These are phyloP conservation scores for Scleroderma citrinum DNA, from an alignment of 768 basidiomycete species.

Conservation along the genomic window DNA sequence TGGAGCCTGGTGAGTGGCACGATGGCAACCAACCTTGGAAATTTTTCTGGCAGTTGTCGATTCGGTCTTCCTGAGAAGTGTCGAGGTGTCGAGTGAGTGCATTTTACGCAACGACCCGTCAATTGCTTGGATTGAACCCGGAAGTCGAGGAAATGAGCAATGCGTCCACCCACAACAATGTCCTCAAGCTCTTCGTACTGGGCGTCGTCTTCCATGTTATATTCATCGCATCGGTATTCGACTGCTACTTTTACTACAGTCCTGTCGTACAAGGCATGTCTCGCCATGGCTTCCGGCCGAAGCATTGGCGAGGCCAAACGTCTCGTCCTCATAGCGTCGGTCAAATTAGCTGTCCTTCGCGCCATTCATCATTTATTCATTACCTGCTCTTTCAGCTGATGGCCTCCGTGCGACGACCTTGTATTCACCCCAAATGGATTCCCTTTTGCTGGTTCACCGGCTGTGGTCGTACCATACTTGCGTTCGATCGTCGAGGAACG, in stretches of 20 bases:
- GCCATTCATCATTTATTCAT: background rate
- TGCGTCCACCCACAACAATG: conserved; percentile 15
- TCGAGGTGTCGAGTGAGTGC: no score
- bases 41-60: no score
- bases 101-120: no score
- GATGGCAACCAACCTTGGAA: no score
- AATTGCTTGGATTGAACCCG: no score
- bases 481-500: conserved; percentile 57
- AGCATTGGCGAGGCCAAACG: conserved; percentile 54
- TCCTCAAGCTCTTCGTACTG: conserved; percentile 45
- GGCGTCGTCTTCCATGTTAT: conserved; percentile 71
- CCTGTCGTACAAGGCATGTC: conserved; percentile 78
- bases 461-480: conserved; percentile 65
- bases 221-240: conserved; percentile 69
- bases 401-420: conserved; percentile 80
- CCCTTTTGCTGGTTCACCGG: conserved; percentile 40
- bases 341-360: conserved; percentile 25
- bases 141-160: conserved; percentile 57
- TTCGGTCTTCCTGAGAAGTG: no score
- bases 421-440: conserved; percentile 63
- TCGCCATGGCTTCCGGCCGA: conserved; percentile 58
- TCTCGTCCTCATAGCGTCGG: conserved; percentile 78
- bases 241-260: conserved; percentile 80
- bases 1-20: no score
- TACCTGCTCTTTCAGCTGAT: conserved; percentile 46